Base-by-base conservation (phyloP, 1,284 basidiomycete genomes). In the Tilletia indica region DNA sequence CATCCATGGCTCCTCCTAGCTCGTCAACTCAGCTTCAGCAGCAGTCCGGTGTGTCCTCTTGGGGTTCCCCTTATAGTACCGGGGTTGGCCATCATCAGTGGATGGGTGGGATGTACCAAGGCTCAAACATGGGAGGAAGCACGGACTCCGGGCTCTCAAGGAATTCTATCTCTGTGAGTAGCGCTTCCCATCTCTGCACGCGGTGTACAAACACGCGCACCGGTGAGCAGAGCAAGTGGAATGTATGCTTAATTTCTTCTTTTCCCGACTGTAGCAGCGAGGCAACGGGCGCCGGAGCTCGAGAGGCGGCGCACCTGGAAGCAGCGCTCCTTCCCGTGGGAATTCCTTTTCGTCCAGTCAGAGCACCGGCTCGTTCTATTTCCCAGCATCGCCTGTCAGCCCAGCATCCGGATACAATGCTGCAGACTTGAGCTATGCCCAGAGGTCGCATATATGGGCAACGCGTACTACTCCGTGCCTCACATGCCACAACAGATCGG, bases 301-400 rank as follows among this genome's bases (percentile, higher is more conserved):
- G 9, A 25, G 58, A 8, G 58, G 25, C 3, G 58, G 58, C 31
- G 58, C 31, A 2, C n/a, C 58, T 5, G 58, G 58, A 21, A 63
- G 58, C 31, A 36, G 2, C 25, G 58, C n/a, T 14, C 58, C 58
- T 5, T 63, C 58, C 16, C 58, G 58, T 2, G 58, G 58, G 25
- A 63, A 63, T 34, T 63, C 58, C 8, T 25, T 63, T 34, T 63
- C 58, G 4, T 63, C 58, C 58, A 63, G 58, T 36, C 58, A 25
- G 58, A 63, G 58, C 58, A 63, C 58, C 9, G 58, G 25, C 8
- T 63, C 58, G 0, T 63, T 63, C 58, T 63, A 63, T 34, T 63
- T 63, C 31, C 58, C 58, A 8, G 19, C 58, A 21, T 63, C 58
- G n/a, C 58, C 58, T 3, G 31, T 34, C 58, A 63, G n/a, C 58